A percentile compares a stretch with the other conserved stretches of the same genome.
These are phyloP conservation scores for Keithomyces neogunnii DNA, from an alignment of 2,329 filamentous ascomycete genomes.

Conservation along the genomic window DNA sequence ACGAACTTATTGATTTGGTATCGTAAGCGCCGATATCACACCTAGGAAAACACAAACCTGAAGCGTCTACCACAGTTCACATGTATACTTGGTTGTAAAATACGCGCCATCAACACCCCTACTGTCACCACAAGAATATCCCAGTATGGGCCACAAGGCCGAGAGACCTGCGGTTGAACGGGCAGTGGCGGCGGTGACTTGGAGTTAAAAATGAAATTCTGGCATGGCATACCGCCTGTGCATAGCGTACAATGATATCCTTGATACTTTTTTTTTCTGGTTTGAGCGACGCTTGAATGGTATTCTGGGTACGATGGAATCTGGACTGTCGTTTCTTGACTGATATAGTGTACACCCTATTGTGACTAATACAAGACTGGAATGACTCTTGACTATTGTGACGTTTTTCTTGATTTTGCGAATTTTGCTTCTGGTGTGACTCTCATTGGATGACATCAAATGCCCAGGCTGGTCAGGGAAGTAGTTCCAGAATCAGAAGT, in stretches of 20 bases:
- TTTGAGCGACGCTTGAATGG: background rate
- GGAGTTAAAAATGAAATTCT: background rate
- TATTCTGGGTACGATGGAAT: background rate
- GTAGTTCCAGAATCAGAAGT: no score
- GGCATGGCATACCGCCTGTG: slow-evolving; percentile 3
- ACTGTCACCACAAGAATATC: background rate
- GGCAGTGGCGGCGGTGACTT: background rate
- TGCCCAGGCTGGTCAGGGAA: no score
- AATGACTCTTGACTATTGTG: no score
- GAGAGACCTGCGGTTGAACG: no score
- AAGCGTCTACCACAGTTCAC: background rate
- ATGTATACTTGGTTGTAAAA: background rate
- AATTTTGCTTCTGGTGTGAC: no score
- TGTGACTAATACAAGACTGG: background rate
- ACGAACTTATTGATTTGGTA: slow-evolving; percentile 2
- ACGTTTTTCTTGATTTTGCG: no score
- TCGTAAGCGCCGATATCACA: background rate
- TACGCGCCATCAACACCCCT: background rate
- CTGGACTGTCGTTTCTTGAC: background rate
- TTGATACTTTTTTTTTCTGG: background rate
- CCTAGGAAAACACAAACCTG: background rate
- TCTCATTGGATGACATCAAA: no score
- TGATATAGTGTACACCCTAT: background rate
- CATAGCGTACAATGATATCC: slow-evolving; percentile 3
- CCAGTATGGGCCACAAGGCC: background rate